Percentiles rank a stretch among this genome's conserved stretches.
Evolutionary conservation across 2,329 filamentous ascomycete genomes (phyloP).

Genomic region (Tricladium varicosporioides): DNA sequence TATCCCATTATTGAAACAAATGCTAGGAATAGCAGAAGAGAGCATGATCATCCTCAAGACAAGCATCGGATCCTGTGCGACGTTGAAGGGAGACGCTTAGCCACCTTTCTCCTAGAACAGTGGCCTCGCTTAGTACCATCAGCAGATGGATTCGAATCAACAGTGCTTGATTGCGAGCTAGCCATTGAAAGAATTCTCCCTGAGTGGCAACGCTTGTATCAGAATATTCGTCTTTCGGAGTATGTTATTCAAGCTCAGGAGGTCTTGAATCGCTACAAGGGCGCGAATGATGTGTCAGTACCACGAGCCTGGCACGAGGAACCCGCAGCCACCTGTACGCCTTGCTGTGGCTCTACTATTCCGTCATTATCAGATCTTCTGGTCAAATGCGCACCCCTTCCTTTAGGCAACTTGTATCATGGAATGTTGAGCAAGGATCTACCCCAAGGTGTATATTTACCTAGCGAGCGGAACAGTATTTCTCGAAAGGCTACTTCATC

Average conservation of each 20-base stretch:
- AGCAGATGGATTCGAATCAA: slow-evolving; percentile 28
- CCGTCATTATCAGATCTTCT: slow-evolving; percentile 17
- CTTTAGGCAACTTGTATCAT: slow-evolving; percentile 2
- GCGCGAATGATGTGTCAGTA: slow-evolving; percentile 5
- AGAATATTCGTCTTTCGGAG: slow-evolving; percentile 44
- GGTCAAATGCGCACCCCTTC: slow-evolving; percentile 3
- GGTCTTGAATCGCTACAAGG: slow-evolving; percentile 35
- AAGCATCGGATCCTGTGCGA: slow-evolving; percentile 33
- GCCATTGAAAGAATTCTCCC: slow-evolving; percentile 40
- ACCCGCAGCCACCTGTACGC: neutral
- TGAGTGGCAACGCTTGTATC: slow-evolving; percentile 46
- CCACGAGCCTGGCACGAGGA: slow-evolving; percentile 5
- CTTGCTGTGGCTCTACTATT: slow-evolving; percentile 11
- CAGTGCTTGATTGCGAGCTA: slow-evolving; percentile 37
- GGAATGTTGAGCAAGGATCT: neutral
- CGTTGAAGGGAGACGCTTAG: slow-evolving; percentile 38
- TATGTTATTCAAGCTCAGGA: slow-evolving; percentile 45
- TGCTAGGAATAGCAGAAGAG: slow-evolving; percentile 1
- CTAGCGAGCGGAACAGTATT: neutral
- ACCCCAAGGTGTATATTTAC: neutral
- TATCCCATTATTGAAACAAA: slow-evolving; percentile 6
- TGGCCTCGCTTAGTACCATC: slow-evolving; percentile 43
- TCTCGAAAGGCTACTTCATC: neutral
- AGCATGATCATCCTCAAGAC: slow-evolving; percentile 13
- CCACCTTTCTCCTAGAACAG: slow-evolving; percentile 39